phyloP scores from a whole-genome alignment of 2,329 filamentous ascomycete genomes.

The Grosmannia serpens region DNA sequence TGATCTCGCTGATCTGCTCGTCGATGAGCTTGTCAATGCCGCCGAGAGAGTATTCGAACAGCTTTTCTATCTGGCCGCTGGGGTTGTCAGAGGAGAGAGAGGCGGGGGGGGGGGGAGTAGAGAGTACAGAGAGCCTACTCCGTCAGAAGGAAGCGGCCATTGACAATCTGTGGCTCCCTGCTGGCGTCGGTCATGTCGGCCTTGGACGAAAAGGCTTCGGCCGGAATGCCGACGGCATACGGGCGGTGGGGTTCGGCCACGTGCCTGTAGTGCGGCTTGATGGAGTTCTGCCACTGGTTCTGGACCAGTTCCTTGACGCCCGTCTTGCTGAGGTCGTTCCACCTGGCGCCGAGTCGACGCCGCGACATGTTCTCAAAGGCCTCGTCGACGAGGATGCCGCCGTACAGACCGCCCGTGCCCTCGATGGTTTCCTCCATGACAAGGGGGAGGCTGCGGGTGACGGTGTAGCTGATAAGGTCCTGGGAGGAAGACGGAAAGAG shows the following conservation, averaged over 20 bases:
- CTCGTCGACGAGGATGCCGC: constrained; percentile 37
- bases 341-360: constrained; percentile 32
- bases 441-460: constrained; percentile 19
- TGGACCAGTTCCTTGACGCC: constrained; percentile 33
- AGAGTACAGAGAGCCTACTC: constrained; percentile 13
- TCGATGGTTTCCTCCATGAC: constrained; percentile 36
- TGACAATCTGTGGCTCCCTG: constrained; percentile 7
- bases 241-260: constrained; percentile 16
- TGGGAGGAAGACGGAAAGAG: background rate
- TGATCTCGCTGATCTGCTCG: constrained; percentile 7
- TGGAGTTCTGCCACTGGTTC: constrained; percentile 26
- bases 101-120: too few species aligned
- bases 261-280: constrained; percentile 20
- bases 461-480: constrained; percentile 39
- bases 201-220: constrained; percentile 6
- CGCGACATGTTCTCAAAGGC: constrained; percentile 34
- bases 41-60: constrained; percentile 24
- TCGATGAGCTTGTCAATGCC: constrained; percentile 32
- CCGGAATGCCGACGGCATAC: constrained; percentile 9
- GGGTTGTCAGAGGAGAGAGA: constrained; percentile 1
- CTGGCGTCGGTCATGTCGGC: constrained; percentile 6
- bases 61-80: constrained; percentile 18
- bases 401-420: constrained; percentile 37
- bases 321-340: constrained; percentile 29
- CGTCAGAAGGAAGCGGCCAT: constrained; percentile 13